phyloP scores from a whole-genome alignment of 2,329 filamentous ascomycete genomes.

The Monascus ruber region DNA sequence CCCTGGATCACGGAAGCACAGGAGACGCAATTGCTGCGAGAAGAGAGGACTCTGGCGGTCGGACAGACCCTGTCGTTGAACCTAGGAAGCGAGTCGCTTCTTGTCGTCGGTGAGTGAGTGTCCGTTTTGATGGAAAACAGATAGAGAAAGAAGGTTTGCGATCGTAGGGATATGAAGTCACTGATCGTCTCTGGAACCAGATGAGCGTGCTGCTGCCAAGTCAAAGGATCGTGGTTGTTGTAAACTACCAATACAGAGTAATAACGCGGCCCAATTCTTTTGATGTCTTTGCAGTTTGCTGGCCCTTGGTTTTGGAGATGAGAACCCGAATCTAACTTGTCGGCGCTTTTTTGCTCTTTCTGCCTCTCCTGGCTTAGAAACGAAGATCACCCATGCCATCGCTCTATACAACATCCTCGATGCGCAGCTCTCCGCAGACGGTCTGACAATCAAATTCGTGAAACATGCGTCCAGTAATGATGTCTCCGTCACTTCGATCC shows the following conservation, averaged over 20 bases:
- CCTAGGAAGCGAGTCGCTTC: slow-evolving; percentile 48
- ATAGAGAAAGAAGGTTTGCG: no score
- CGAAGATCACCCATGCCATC: slow-evolving; percentile 47
- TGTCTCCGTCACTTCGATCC: slow-evolving; percentile 50
- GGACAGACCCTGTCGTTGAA: slow-evolving; percentile 50
- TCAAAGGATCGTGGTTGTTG: slow-evolving; percentile 41
- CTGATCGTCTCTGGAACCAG: slow-evolving; percentile 17
- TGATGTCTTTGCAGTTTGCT: no score
- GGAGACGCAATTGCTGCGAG: slow-evolving; percentile 23
- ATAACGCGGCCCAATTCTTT: slow-evolving; percentile 2
- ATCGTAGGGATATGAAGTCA: background rate
- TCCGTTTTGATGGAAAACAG: no score
- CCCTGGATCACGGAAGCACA: slow-evolving; percentile 17
- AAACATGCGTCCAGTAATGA: slow-evolving; percentile 46
- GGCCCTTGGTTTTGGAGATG: no score
- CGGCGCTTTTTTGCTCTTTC: slow-evolving; percentile 1
- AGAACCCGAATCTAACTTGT: slow-evolving; percentile 1
- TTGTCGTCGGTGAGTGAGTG: slow-evolving; percentile 42
- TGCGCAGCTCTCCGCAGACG: slow-evolving; percentile 52
- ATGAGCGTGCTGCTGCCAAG: slow-evolving; percentile 43
- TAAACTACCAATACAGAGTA: slow-evolving; percentile 41
- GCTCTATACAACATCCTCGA: slow-evolving; percentile 77
- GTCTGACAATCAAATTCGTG: slow-evolving; percentile 64
- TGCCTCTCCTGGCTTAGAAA: slow-evolving; percentile 17
- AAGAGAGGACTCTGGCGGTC: slow-evolving; percentile 40